Base-by-base conservation (phyloP, 192 early-diverging fungal species). In the Anaeromyces robustus region DNA sequence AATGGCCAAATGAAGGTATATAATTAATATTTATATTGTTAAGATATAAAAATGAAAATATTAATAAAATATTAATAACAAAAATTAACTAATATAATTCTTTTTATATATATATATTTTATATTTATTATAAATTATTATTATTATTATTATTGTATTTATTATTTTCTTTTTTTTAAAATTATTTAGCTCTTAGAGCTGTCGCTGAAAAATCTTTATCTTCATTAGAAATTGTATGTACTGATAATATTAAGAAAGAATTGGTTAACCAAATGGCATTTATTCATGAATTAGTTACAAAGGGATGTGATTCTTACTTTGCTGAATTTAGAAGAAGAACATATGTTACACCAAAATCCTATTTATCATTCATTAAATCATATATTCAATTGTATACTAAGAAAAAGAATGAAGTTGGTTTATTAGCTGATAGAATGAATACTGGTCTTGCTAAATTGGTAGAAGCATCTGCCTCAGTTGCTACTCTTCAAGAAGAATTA, bases 341-440 rank as follows among this genome's bases (percentile, higher is more conserved):
- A 1, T 89, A 91, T 78, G 90, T 91, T 30, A 91, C 90, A 22
- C 90, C 90, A 4, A 91, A 91, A 79, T 90, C 88, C 41, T 91
- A 91, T 79, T 77, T 91, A 30, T 89, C 90, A 3, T 91, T 91
- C 86, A 81, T 91, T 80, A 82, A 82, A 19, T 90, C 88, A 0
- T 91, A 91, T 84, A 91, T 89, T 77, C 39, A 78, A 14, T 78
- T 89, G 12, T 91, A 91, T 80, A 83, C 68, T 30, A 77, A 77
- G 29, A 91, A 91, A 81, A 80, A 88, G 11, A 80, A 68, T 17
- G 90, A 91, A 81, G 89, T 91, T 5, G 89, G 90, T 16, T 84
- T 85, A 0, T 81, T 86, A 12, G 87, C 90, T 22, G 90, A 91
- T 79, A 89, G 90, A 30, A 91, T 91, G 90, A 91, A 91, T 81